Evolutionary conservation across 108 stramenopile genomes (phyloP).

Genomic region (Cyclostephanos tholiformis): DNA sequence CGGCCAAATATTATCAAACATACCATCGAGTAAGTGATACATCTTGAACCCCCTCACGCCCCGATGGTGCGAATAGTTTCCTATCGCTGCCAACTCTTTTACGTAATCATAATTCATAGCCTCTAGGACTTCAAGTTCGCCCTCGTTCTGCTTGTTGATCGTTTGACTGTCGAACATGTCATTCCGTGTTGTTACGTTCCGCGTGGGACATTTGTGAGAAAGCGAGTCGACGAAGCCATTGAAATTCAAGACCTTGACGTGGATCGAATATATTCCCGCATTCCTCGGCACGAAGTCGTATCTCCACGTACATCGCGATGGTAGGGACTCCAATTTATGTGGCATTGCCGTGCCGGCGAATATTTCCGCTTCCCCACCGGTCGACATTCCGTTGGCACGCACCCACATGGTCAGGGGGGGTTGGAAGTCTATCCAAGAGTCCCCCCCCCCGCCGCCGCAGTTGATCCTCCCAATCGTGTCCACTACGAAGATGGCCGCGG

Average conservation of each 20-base stretch:
- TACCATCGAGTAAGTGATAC: too few relatives aligned
- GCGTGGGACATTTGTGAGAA: neutral
- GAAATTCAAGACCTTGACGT: conserved; percentile 37
- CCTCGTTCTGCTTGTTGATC: too few relatives aligned
- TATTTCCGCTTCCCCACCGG: conserved; percentile 20
- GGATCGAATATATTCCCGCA: conserved; percentile 22
- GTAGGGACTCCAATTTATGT: neutral
- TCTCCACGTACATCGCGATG: conserved; percentile 15
- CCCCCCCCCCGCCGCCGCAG: conserved; percentile 1
- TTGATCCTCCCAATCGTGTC: conserved; percentile 21
- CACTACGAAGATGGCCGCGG: conserved; percentile 18
- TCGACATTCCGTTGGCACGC: conserved; percentile 41
- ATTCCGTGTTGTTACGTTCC: neutral
- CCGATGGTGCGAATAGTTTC: conserved; percentile 32
- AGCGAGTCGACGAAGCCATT: conserved; percentile 30
- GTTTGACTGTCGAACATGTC: neutral
- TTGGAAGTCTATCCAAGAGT: conserved; percentile 34
- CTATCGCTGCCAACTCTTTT: conserved; percentile 1
- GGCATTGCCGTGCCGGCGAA: conserved; percentile 38
- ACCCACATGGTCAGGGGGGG: conserved; percentile 53
- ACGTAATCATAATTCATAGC: conserved; percentile 17
- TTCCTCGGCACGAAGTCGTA: conserved; percentile 9
- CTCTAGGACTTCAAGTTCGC: neutral
- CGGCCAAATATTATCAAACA: too few relatives aligned
- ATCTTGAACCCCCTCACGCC: conserved; percentile 37